Conservation (phyloP, 441 rosid genomes). For the Croton laevigatus region DNA sequence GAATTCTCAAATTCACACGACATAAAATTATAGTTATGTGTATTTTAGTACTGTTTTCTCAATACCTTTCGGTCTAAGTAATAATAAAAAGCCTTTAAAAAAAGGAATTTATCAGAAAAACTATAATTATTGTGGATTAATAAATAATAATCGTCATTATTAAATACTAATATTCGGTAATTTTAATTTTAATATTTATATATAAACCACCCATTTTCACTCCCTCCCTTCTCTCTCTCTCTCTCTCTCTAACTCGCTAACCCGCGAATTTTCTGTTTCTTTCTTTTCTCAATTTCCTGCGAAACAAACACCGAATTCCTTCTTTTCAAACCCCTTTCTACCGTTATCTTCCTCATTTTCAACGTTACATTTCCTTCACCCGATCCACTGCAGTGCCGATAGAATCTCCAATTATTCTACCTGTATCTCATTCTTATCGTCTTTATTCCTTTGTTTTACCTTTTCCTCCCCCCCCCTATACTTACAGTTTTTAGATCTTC, state of each 20-base stretch:
- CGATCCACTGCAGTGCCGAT: not conserved
- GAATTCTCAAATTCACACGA: no score
- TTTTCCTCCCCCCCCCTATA: not conserved
- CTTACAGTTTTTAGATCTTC: slow-evolving; percentile 21
- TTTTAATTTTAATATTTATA: not conserved
- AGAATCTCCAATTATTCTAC: slow-evolving; percentile 2
- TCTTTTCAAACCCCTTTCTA: slow-evolving; percentile 12
- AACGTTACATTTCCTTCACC: not conserved
- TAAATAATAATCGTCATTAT: no score
- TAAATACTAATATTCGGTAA: no score
- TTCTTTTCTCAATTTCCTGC: slow-evolving; percentile 19
- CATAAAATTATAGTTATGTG: no score
- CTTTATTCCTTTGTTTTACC: not conserved
- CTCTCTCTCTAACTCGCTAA: not conserved
- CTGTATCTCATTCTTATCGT: slow-evolving; percentile 4
- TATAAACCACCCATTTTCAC: not conserved
- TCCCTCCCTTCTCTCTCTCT: not conserved
- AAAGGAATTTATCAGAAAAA: slow-evolving; percentile 3
- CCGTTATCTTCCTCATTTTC: slow-evolving; percentile 8
- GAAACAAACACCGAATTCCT: slow-evolving; percentile 27
- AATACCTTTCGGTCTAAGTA: not conserved
- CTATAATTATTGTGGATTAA: no score
- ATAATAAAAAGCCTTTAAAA: not conserved
- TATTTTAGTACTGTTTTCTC: not conserved
- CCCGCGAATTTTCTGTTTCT: slow-evolving; percentile 11